Evolutionary conservation across 371 early-diverging fungal genomes (phyloP).

Genomic region (Mucor plumbeus): DNA sequence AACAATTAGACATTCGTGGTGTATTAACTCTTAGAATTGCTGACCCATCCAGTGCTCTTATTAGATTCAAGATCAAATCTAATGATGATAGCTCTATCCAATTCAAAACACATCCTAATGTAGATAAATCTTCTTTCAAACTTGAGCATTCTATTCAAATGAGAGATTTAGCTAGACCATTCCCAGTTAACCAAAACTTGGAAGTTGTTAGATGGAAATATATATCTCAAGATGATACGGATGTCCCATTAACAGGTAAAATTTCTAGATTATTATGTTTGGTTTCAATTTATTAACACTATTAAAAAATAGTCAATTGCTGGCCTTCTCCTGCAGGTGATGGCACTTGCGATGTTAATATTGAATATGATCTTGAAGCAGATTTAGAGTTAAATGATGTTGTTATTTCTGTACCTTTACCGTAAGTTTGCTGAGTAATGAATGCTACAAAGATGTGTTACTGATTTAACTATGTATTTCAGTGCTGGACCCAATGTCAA

Average conservation of each 20-base stretch:
- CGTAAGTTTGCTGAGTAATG: slow-evolving; percentile 57
- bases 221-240: slow-evolving; percentile 78
- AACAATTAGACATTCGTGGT: slow-evolving; percentile 92
- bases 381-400: slow-evolving; percentile 86
- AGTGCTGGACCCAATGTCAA: slow-evolving; percentile 70
- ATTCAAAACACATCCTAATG: slow-evolving; percentile 96
- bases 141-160: slow-evolving; percentile 74
- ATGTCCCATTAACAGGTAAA: slow-evolving; percentile 83
- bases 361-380: slow-evolving; percentile 90
- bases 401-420: slow-evolving; percentile 86
- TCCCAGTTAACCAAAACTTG: slow-evolving; percentile 87
- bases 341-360: slow-evolving; percentile 90
- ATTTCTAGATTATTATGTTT: background rate
- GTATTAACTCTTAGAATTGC: slow-evolving; percentile 80
- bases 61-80: slow-evolving; percentile 64
- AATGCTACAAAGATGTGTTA: background rate
- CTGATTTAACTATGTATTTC: slow-evolving; percentile 1
- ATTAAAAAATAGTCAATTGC: slow-evolving; percentile 76
- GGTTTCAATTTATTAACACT: background rate
- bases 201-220: slow-evolving; percentile 91
- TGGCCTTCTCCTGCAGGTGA: slow-evolving; percentile 94
- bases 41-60: slow-evolving; percentile 64
- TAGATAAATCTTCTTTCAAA: slow-evolving; percentile 88
- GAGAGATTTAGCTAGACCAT: slow-evolving; percentile 79
- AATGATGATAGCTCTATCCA: slow-evolving; percentile 68